Conservation (phyloP, 805 yeast genomes). For the Brettanomyces sp. region DNA sequence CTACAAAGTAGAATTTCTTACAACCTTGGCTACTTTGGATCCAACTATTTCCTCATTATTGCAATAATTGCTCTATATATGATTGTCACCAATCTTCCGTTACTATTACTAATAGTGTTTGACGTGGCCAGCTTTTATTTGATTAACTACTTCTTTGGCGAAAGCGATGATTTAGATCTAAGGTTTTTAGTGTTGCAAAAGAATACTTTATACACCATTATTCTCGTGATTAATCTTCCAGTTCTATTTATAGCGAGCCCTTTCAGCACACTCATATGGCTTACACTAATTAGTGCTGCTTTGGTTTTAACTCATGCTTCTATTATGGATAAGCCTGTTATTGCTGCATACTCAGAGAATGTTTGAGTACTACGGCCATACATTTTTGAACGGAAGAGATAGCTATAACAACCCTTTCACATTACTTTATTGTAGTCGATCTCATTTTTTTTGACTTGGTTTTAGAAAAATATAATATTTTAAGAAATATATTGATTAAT, state of each 20-base stretch:
- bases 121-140: slow-evolving; percentile 32
- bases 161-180: slow-evolving; percentile 18
- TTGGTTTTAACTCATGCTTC: slow-evolving; percentile 80
- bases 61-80: slow-evolving; percentile 65
- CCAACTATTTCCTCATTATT: slow-evolving; percentile 73
- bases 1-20: slow-evolving; percentile 74
- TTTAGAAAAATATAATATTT: too few species aligned
- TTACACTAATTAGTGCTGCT: slow-evolving; percentile 75
- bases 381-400: too few species aligned
- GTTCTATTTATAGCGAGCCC: slow-evolving; percentile 71
- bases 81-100: slow-evolving; percentile 69
- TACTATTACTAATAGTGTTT: slow-evolving; percentile 63
- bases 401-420: too few species aligned
- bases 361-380: slow-evolving; percentile 18
- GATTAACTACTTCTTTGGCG: slow-evolving; percentile 26
- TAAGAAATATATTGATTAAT: too few species aligned
- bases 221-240: slow-evolving; percentile 54
- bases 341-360: slow-evolving; percentile 79
- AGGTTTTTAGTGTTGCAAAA: slow-evolving; percentile 57
- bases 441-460: too few species aligned
- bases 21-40: slow-evolving; percentile 76
- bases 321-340: slow-evolving; percentile 90
- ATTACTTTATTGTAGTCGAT: not conserved
- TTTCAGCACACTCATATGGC: slow-evolving; percentile 83
- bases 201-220: slow-evolving; percentile 75